Evolutionary conservation across 768 basidiomycete species (phyloP), one percentile per base, ranked within the genome.

Genomic region (Clathrus columnatus): DNA sequence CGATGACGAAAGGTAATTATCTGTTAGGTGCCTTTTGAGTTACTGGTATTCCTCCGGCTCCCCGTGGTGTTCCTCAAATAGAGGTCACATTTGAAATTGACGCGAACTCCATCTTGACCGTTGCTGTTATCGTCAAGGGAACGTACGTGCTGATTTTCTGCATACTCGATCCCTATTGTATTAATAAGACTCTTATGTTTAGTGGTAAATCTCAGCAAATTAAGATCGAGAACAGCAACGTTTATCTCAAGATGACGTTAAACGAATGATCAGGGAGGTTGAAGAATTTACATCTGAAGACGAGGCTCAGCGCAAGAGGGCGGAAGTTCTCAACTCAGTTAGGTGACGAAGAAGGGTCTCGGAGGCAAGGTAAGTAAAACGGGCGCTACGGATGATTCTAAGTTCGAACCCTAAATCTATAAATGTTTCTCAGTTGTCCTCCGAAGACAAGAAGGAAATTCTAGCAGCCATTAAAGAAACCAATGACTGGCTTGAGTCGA

Each of bases 1-100:
- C 91, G 47, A 75, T 96, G 65, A 97, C 95, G 61, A 95, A 95
- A 83, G 95, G 97, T 75, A 97, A 96, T 82, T 95, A 96, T 75
- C 84, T 87, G 49, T 87, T 98, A 62, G 94, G 95, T 73, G 93
- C 93, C 70, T 97, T 96, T 70, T 93, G 96, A 72, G 83, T 97
- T 36, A 86, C 82, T 45, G 68, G 89, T 57, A 96, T 98, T 59
- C 93, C 95, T 28, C 92, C 95, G 41, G 88, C 94, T 1, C 94
- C 94, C 61, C 91, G 94, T 60, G 94, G 94, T 68, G 90, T 93
- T 50, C 95, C 95, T 65, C 95, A 97, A 61, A 94, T 98, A 53
- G 94, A 97, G 71, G 94, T 97, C 50, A 85, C 87, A 16, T 97
- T 98, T 67, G 92, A 95, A 73, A 87, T 95, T 65, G 92, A 93